Conservation (phyloP, 768 basidiomycete genomes). For the Cytidiella melzeri region DNA sequence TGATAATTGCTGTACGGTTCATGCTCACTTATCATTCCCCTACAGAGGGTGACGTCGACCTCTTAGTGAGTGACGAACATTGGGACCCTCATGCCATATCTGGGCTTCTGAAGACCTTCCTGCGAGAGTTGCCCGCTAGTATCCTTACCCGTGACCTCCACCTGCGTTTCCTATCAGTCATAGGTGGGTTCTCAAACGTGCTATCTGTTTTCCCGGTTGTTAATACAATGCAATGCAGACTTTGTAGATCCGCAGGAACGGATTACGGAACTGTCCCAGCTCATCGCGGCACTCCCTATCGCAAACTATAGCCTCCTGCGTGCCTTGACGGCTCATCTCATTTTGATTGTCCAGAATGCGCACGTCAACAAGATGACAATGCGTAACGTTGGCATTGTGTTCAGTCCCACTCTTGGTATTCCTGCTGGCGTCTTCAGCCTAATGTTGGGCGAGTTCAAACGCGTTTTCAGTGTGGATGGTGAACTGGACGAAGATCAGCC, state of each 20-base stretch:
- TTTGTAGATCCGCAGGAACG: constrained; percentile 84
- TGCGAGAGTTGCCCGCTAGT: constrained; percentile 90
- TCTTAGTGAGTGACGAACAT: constrained; percentile 81
- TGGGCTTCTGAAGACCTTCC: constrained; percentile 86
- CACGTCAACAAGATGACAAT: constrained; percentile 95
- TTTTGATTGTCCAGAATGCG: constrained; percentile 90
- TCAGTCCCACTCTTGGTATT: constrained; percentile 95
- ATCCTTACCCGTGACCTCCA: constrained; percentile 92
- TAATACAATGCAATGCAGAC: constrained; percentile 43
- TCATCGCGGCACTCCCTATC: constrained; percentile 84
- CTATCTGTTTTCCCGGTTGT: constrained; percentile 4
- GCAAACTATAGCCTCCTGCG: constrained; percentile 93
- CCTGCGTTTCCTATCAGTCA: constrained; percentile 83
- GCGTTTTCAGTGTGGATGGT: constrained; percentile 81
- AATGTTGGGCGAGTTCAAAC: constrained; percentile 90
- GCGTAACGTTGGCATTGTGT: constrained; percentile 97
- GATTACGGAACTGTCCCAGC: constrained; percentile 76
- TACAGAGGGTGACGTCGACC: constrained; percentile 92
- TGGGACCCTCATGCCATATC: constrained; percentile 99
- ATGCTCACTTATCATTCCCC: constrained; percentile 1
- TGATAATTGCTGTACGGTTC: constrained; percentile 1
- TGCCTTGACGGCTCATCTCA: constrained; percentile 91
- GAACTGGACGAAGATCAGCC: constrained; percentile 26
- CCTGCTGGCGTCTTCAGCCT: constrained; percentile 96
- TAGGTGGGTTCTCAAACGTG: constrained; percentile 54